phyloP scores from a whole-genome alignment of 495 filamentous ascomycete genomes.

The Choiromyces venosus region DNA sequence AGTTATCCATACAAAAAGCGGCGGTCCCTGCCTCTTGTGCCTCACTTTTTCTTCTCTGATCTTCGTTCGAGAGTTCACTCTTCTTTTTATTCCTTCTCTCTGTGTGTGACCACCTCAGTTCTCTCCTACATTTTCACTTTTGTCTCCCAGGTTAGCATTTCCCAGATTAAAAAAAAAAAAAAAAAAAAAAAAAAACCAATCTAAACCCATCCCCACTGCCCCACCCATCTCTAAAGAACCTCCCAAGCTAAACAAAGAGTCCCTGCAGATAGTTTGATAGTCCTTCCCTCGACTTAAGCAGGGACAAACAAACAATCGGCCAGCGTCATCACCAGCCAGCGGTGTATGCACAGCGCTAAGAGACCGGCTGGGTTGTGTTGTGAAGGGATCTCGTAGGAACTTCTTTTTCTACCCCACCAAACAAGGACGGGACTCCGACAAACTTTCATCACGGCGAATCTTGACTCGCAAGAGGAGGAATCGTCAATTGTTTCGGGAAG shows the following conservation, averaged over 20 bases:
- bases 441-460: not conserved
- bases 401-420: not conserved
- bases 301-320: conserved; percentile 28
- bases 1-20: not conserved
- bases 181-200: not conserved
- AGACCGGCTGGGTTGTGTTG: conserved; percentile 42
- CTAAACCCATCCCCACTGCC: not conserved
- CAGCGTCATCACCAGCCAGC: conserved; percentile 29
- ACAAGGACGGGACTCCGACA: not conserved
- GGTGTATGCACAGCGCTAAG: conserved; percentile 42
- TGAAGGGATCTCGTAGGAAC: conserved; percentile 41
- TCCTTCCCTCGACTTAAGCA: conserved; percentile 20
- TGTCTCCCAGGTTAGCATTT: not conserved
- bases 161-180: not conserved
- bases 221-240: no score
- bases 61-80: not conserved
- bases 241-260: not conserved
- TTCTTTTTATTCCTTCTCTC: not conserved
- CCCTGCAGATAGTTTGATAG: not conserved
- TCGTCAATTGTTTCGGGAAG: not conserved
- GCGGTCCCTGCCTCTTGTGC: not conserved
- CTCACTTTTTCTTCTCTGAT: not conserved
- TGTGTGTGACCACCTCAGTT: not conserved
- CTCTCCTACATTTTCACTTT: not conserved
- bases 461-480: conserved; percentile 6